Conservation (phyloP, 2,329 filamentous ascomycete genomes). For the Daldinia sp. region DNA sequence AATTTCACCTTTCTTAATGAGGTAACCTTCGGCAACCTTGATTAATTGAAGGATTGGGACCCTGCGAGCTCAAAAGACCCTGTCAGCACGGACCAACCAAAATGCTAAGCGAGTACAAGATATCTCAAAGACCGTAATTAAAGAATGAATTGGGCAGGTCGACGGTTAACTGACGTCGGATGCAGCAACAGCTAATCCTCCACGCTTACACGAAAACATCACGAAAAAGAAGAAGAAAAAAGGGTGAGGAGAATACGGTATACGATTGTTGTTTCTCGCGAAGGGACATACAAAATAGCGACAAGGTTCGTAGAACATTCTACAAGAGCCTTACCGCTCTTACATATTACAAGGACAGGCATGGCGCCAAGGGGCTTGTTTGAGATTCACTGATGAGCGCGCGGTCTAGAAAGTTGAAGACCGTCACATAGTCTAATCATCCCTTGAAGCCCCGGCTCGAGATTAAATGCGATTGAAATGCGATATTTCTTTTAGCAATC, state of each 20-base stretch:
- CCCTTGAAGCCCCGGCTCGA: slow-evolving; percentile 18
- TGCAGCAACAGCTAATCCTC: slow-evolving; percentile 12
- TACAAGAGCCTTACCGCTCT: slow-evolving; percentile 16
- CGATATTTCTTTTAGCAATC: too few relatives aligned
- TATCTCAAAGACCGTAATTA: background rate
- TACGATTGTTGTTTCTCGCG: background rate
- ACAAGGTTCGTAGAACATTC: slow-evolving; percentile 31
- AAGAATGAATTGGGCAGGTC: background rate
- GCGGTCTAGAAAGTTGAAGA: slow-evolving; percentile 20
- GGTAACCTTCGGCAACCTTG: slow-evolving; percentile 6
- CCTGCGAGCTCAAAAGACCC: background rate
- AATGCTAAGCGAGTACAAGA: background rate
- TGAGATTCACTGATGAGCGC: slow-evolving; percentile 26
- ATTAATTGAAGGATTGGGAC: slow-evolving; percentile 1
- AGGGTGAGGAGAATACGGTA: background rate
- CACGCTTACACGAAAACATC: slow-evolving; percentile 13
- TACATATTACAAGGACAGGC: slow-evolving; percentile 31
- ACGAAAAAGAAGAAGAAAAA: slow-evolving; percentile 4
- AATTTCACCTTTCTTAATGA: slow-evolving; percentile 20
- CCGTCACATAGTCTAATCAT: slow-evolving; percentile 19
- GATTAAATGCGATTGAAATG: slow-evolving; percentile 27
- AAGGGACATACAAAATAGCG: slow-evolving; percentile 5
- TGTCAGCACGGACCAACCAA: background rate
- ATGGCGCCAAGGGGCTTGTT: slow-evolving; percentile 29
- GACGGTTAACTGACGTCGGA: background rate